Base-by-base conservation (phyloP, 495 filamentous ascomycete species). In the Xylaria scruposa region DNA sequence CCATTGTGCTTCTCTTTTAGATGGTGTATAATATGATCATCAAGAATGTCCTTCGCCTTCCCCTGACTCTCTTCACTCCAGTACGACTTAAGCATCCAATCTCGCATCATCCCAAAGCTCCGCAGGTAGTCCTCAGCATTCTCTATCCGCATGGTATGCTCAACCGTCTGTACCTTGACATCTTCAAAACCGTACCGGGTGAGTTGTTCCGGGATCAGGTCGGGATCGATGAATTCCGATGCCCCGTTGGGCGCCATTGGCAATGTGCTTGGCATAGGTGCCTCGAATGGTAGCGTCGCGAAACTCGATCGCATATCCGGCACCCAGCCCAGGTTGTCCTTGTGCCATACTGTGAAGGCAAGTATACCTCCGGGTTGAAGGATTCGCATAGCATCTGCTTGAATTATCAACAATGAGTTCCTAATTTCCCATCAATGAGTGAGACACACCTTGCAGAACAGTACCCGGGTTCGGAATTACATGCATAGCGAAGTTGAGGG, bases 401-500 rank as follows among this genome's bases (percentile, higher is more conserved):
- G 21, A 3, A 38, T 17, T 5, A 21, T 24, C 51, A 49, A 36
- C 29, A 12, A 13, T n/a, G 2, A 3, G 19, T 47, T n/a, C 12
- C 19, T 15, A 21, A 38, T n/a, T 3, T 4, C 36, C 36, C 17
- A 21, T 17, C 8, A n/a, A 15, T 10, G 10, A 51, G 17, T 21
- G 10, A 46, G 10, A 31, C 75, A 64, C 75, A 85, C 83, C 82
- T 70, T 77, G 73, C 3, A 83, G 64, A 1, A 81, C 83, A 1
- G 75, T 77, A 36, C 80, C 77, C 10, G 82, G 82, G 36, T 83
- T 76, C 1, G 82, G 81, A 46, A 84, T 76, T 15, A 84, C 71
- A 59, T 85, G 83, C 61, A 83, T 80, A 3, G 76, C 83, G 61
- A 85, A 81, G 61, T 82, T 83, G n/a, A 81, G 71, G 1, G 80